Base-by-base conservation (phyloP, 1,284 basidiomycete genomes). In the Cutaneotrichosporon dermatis region DNA sequence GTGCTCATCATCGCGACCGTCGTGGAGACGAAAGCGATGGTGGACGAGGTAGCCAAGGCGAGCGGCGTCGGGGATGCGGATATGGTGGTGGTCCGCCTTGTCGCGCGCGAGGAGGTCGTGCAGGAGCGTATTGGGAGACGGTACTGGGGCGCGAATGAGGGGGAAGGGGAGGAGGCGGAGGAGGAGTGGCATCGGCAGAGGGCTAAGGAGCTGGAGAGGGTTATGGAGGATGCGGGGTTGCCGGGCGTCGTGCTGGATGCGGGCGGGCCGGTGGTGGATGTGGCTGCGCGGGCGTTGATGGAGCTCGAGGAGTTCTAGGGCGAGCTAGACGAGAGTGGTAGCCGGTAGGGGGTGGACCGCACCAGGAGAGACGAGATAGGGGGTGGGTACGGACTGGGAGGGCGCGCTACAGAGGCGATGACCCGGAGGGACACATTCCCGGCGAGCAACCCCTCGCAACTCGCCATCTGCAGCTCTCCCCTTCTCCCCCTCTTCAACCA, bases 201-300 rank as follows among this genome's bases (percentile, higher is more conserved):
- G 39, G 54, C 54, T 13, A 45, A 45, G 39, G 45, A 55, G 36
- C 54, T 55, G 16, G 54, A 50, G 46, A 15, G 35, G n/a, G 25
- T 51, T 10, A 15, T 51, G 34, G 41, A 51, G 10, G 16, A 36
- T 35, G 55, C 49, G 46, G 49, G 36, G 5, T n/a, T 57, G 25
- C 54, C 54, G 11, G 55, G 49, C 34, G 50, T 12, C 0, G 39
- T 16, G 15, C 37, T 51, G 4, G 37, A 36, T 15, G 50, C 50
- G 3, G 39, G 41, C 11, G 50, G 39, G 37, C 50, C 50, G 37
- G 35, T 51, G 7, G 16, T 51, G 15, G 50, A 51, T 33, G 50
- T 51, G 13, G 50, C 50, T 2, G 50, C 50, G 11, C 37, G 50
- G 15, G 50, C 50, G 3, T 12, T 51, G 37, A 11, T 15, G n/a